Base-by-base conservation (phyloP, 2,329 filamentous ascomycete species). In the Neospermospora avenae region DNA sequence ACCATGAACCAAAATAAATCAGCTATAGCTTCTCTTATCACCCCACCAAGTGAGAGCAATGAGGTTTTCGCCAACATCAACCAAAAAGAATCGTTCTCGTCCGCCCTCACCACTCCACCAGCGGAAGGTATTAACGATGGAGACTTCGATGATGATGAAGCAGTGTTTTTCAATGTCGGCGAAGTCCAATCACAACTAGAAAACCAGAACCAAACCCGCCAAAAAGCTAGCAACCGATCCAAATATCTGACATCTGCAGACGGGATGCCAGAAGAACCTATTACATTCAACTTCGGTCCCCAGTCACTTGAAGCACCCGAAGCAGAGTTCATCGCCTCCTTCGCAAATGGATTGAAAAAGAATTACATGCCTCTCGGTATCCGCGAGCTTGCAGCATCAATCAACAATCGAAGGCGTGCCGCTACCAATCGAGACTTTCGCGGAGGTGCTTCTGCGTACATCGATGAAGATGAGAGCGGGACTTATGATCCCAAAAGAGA, bases 401-500 rank as follows among this genome's bases (percentile, higher is more conserved):
- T 51, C 13, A 66, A 65, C n/a, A 62, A 55, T 1, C 58, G 55
- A 45, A 48, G 60, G 2, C 60, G 59, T 20, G 63, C 63, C 20
- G 63, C 67, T 18, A 55, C 61, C 0, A 63, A 57, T 16, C 55
- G 49, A 1, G 44, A 46, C 16, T 55, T 58, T n/a, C 49, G 59
- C 6, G 63, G 67, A 49, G 55, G 41, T 2, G 55, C 63, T 8
- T 55, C 61, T 10, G 65, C 58, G 3, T 68, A 55, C 10, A 52
- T 67, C n/a, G 70, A 72, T 49, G 51, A 63, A 25, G 70, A 72
- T 56, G 57, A 68, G 20, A 69, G 67, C 45, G 70, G 70, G 4
- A 69, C 62, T 3, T 72, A 70, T 49, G 63, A 71, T 53, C 68
- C 68, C 4, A 66, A 61, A 3, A 13, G 14, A 41, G n/a, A 44